Evolutionary conservation across 192 early-diverging fungal species (phyloP), one percentile per base, ranked within the genome.

Genomic region (Backusella luteola): DNA sequence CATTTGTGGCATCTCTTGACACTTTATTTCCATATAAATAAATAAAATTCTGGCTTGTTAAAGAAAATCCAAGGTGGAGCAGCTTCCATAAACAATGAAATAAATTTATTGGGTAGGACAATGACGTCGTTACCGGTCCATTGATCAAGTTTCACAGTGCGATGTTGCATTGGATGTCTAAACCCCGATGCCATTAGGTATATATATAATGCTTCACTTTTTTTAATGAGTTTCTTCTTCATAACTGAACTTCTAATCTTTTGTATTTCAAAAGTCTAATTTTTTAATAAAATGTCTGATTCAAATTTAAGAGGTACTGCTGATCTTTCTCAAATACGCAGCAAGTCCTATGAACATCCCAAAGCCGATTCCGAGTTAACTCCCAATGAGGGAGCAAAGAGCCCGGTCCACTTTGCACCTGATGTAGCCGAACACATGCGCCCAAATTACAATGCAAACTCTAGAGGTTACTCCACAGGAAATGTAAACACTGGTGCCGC

Each of bases 261-360:
- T 63, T 63, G 3, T 12, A 29, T 63, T 21, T 21, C 8, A 56
- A 63, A 56, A 63, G 12, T 63, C 9, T 29, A 4, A 26, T 63
- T 63, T 29, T 29, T 29, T 29, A 11, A 63, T 63, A 63, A 26
- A 14, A 63, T 63, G 56, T 63, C 56, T 63, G 26, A 63, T 63
- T 29, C 21, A 69, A 69, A 36, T 39, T 2, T 23, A 21, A 69
- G 68, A 69, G 68, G 68, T 23, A 69, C 68, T 39, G 68, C 68
- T 69, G 38, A 69, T 38, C 68, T 69, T 69, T 35, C 68, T 21
- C 19, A 39, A 3, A 39, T 41, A 11, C 68, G 68, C 36, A 69
- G 68, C 35, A 35, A 69, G 26, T 69, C 68, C 21, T 69, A 69
- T 15, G 21, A 38, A 23, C 17, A 38, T 6, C 68, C 68, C 6